Base-by-base conservation (phyloP, 2,329 filamentous ascomycete genomes). In the Hypoxylon sp. region DNA sequence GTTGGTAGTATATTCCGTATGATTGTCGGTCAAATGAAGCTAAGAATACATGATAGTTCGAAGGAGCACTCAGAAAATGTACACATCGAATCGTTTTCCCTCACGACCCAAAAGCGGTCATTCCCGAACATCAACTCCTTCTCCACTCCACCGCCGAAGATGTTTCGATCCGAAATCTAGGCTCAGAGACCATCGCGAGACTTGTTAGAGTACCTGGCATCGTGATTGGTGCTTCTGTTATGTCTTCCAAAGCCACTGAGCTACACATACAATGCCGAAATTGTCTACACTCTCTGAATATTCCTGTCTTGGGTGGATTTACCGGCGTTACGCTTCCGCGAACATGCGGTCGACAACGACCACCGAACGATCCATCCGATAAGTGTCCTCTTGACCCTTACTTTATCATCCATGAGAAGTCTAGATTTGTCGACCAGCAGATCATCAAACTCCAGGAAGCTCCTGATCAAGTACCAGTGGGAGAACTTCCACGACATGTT, bases 371-470 rank as follows among this genome's bases (percentile, higher is more conserved):
- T 32, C 75, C 78, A 2, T 79, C 81, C 1, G 84, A 89, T 26
- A 86, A 88, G 63, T 99, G 94, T 65, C 92, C 93, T 0, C 75
- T 99, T 54, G 94, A 99, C 65, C 94, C 94, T 11, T 99, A 97
- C 74, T 96, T 94, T 65, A 91, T 99, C 49, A 81, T 94, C 51
- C 94, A 99, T 69, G 94, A 99, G 72, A 91, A 89, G 70, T 96
- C 90, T 26, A 84, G 86, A 58, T 99, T 99, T 69, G 92, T 97
- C 65, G 94, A 99, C 67, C 94, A 99, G 72, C 94, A 99, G 71
- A 90, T 99, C 53, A 88, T 99, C 69, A 99, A 99, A 72, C 83
- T 99, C 12, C 94, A 99, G 69, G 94, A 99, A 73, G 94, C 93
- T 0, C 94, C 94, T 1, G 94, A 99, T 67, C 91, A 97, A 71